phyloP scores from a whole-genome alignment of 148 eudicot species.

The Pharnaceum exiguum region DNA sequence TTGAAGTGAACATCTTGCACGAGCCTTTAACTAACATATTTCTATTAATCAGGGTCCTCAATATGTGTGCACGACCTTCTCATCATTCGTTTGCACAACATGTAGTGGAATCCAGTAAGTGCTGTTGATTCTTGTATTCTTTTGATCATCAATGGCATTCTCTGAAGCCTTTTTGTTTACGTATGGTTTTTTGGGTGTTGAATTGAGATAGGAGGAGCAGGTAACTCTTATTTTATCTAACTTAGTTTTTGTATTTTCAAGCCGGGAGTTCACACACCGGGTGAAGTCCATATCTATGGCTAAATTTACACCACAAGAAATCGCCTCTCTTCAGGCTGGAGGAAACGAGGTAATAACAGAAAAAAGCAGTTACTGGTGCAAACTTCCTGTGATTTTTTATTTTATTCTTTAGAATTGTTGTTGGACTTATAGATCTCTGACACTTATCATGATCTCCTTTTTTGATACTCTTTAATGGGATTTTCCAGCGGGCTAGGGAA shows the following conservation, averaged over 20 bases:
- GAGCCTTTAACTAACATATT: conserved; percentile 7
- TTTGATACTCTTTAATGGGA: neutral
- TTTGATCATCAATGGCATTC: conserved; percentile 8
- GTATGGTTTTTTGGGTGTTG: neutral
- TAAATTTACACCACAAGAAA: conserved; percentile 92
- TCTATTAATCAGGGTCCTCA: conserved; percentile 77
- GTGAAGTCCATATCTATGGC: conserved; percentile 97
- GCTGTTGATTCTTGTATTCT: neutral
- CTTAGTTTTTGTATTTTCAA: conserved; percentile 29
- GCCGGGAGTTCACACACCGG: conserved; percentile 98
- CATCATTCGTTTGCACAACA: conserved; percentile 87
- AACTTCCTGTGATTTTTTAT: neutral
- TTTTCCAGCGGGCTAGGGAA: conserved; percentile 88
- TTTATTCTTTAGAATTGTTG: neutral
- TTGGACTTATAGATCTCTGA: neutral
- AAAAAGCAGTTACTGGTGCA: neutral
- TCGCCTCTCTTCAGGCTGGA: conserved; percentile 88
- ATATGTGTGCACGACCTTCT: conserved; percentile 87
- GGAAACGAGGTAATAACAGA: conserved; percentile 73
- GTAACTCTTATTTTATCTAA: neutral
- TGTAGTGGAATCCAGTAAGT: conserved; percentile 98
- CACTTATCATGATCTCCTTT: conserved; percentile 5
- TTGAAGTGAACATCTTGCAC: neutral
- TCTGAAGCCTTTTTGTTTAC: neutral
- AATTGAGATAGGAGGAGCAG: neutral